Conservation (phyloP, 2,329 filamentous ascomycete species). For the Ascochyta lentis region DNA sequence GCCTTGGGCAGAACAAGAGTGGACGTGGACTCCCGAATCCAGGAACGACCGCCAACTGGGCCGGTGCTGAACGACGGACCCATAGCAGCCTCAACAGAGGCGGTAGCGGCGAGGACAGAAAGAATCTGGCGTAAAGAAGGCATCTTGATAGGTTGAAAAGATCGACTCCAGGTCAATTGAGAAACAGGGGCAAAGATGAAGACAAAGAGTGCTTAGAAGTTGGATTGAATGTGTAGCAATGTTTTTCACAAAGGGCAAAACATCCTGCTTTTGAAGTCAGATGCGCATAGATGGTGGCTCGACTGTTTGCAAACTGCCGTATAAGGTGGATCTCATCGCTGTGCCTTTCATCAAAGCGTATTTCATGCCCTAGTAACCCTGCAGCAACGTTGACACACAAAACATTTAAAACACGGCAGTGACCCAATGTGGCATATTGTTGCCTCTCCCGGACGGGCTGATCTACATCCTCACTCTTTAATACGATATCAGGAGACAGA, state of each 20-base stretch:
- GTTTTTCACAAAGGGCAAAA: background rate
- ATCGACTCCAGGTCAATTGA: background rate
- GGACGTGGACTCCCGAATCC: constrained; percentile 55
- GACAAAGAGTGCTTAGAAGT: background rate
- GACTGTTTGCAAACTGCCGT: background rate
- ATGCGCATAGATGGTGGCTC: background rate
- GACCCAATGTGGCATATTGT: no score
- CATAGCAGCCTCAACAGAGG: constrained; percentile 28
- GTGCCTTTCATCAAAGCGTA: constrained; percentile 6
- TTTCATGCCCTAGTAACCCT: background rate
- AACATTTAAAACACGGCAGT: background rate
- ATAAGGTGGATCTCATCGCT: background rate
- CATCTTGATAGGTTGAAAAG: constrained; percentile 13
- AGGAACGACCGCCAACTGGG: constrained; percentile 50
- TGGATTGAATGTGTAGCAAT: background rate
- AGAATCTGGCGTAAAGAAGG: constrained; percentile 23
- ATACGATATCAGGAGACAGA: no score
- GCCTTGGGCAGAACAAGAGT: constrained; percentile 53
- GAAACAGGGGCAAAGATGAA: background rate
- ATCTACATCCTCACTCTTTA: no score
- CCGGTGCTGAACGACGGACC: constrained; percentile 48
- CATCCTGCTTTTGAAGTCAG: background rate
- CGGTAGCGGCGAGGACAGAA: constrained; percentile 16
- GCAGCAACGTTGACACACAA: background rate
- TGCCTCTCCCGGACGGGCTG: no score